phyloP scores from a whole-genome alignment of 2,329 filamentous ascomycete genomes.

The Trichoderma aggressivum region DNA sequence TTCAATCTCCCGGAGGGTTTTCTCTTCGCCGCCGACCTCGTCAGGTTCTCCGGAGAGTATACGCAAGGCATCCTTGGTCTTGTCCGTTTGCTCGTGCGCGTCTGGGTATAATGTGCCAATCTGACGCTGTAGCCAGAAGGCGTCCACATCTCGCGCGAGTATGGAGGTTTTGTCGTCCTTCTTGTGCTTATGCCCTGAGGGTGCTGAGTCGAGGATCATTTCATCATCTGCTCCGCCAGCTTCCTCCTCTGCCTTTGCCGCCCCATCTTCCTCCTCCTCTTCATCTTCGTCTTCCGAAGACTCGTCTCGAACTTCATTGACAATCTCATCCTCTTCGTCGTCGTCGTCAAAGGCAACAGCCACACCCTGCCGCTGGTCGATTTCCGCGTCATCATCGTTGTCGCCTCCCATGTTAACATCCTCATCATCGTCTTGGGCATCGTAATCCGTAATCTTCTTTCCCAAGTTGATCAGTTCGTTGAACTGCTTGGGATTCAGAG shows the following conservation, averaged over 20 bases:
- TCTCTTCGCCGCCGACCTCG: constrained; percentile 71
- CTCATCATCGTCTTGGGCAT: constrained; percentile 93
- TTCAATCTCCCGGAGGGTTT: constrained; percentile 85
- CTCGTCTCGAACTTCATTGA: constrained; percentile 85
- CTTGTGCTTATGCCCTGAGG: constrained; percentile 43
- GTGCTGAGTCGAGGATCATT: constrained; percentile 75
- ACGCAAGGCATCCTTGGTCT: constrained; percentile 78
- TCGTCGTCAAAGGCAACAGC: constrained; percentile 95
- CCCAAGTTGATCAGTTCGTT: constrained; percentile 94
- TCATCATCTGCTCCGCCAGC: constrained; percentile 68
- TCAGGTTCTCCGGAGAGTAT: constrained; percentile 76
- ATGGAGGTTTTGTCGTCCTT: constrained; percentile 60
- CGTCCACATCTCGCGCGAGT: constrained; percentile 86
- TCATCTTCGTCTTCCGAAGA: constrained; percentile 77
- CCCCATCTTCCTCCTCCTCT: constrained; percentile 58
- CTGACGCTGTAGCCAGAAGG: constrained; percentile 93
- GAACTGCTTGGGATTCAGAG: constrained; percentile 84
- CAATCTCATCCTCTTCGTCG: constrained; percentile 73
- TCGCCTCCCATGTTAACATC: constrained; percentile 69
- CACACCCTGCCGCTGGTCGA: constrained; percentile 93
- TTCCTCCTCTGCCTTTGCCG: constrained; percentile 49
- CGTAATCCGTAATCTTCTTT: constrained; percentile 99
- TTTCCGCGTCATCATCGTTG: constrained; percentile 65
- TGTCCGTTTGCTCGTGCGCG: constrained; percentile 88
- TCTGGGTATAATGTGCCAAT: constrained; percentile 86